Conservation (phyloP, 1,284 basidiomycete genomes). For the Puccinia hordei region DNA sequence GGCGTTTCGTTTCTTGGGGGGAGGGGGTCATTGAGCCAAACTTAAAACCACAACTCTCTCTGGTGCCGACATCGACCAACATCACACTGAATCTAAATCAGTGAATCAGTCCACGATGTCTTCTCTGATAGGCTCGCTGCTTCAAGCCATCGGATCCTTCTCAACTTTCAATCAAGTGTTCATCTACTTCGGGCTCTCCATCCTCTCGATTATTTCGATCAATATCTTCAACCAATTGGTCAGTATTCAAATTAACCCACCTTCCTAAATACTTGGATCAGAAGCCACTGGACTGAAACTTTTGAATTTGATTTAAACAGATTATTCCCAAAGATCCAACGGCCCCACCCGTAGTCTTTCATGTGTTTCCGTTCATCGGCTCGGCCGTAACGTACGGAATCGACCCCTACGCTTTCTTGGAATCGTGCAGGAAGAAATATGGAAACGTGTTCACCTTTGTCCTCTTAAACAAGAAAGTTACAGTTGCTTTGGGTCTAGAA, state of each 20-base stretch:
- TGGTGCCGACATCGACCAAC: too few species aligned
- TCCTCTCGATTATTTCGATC: neutral
- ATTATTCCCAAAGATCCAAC: conserved; percentile 54
- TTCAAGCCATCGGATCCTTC: conserved; percentile 8
- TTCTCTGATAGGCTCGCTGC: neutral
- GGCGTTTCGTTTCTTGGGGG: too few species aligned
- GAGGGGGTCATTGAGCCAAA: too few species aligned
- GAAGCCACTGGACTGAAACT: neutral
- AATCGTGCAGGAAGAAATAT: conserved; percentile 74
- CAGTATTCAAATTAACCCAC: neutral
- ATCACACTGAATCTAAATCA: too few species aligned
- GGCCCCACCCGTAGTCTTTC: conserved; percentile 75
- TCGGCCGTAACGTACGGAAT: conserved; percentile 74
- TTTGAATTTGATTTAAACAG: neutral
- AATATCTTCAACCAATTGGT: conserved; percentile 28
- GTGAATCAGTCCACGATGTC: neutral
- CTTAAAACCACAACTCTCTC: neutral
- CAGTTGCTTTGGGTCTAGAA: conserved; percentile 85
- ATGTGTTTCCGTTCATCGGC: conserved; percentile 74
- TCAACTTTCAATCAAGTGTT: neutral
- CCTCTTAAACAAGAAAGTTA: conserved; percentile 83
- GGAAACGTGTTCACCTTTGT: conserved; percentile 89
- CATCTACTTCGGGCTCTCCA: neutral
- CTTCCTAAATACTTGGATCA: too few species aligned
- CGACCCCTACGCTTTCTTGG: conserved; percentile 76